Evolutionary conservation across 140 eudicot genomes (phyloP), one percentile per base, ranked within the genome.

Genomic region (Ambrosia hybrid): DNA sequence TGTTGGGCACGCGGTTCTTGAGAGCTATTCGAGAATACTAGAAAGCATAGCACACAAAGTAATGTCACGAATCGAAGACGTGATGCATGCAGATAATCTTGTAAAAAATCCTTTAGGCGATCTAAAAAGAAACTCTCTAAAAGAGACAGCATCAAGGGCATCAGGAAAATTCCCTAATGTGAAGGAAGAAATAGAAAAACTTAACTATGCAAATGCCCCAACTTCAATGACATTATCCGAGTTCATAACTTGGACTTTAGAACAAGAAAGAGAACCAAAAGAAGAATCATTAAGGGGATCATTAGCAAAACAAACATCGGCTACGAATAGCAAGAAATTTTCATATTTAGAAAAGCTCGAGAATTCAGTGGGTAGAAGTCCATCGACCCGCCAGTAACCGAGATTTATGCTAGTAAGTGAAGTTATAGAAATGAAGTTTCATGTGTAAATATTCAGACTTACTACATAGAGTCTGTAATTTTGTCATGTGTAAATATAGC

Each of bases 51-150:
- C 94, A 0, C 82, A 73, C 74, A 85, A 80, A 26, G 89, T 89
- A 21, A 75, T 89, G 87, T 83, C 96, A 57, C 83, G 96, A 10
- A 89, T 89, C 65, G 96, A 89, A 65, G 96, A 89, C 9, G 94
- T 89, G 34, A 79, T 83, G 72, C 84, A 78, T 0, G 94, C 86
- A 3, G 91, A 89, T 58, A 45, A 58, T 49, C 75, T 73, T 15
- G 81, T 84, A 33, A 73, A 57, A 57, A 65, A 79, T 39, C 83
- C 83, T 36, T 62, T 88, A 1, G 76, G 74, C 13, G 82, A 73
- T 49, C 21, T 41, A 74, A 82, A 87, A 57, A 59, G 75, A 61
- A 75, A 76, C 74, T 73, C 87, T 12, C 38, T 86, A 53, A 75
- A 77, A 57, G 79, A 79, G 21, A 26, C 81, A n/a, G 73, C 82